phyloP scores from a whole-genome alignment of 352 stramenopile genomes.

The Globisporangium irregulare region DNA sequence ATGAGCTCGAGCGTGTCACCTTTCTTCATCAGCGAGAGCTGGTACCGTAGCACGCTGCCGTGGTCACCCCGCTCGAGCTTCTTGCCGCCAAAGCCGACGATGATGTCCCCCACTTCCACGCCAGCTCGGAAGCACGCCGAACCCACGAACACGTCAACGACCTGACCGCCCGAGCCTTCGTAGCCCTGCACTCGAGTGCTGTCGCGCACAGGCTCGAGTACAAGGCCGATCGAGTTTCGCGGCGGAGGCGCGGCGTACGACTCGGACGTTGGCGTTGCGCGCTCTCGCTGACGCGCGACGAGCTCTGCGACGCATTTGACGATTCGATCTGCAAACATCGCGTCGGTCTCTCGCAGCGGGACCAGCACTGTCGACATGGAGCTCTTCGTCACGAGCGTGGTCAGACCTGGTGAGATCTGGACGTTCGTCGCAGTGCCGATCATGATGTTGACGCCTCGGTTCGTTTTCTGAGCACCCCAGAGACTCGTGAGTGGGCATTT shows the following conservation, averaged over 20 bases:
- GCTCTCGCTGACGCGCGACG: slow-evolving; percentile 40
- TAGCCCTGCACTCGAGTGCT: slow-evolving; percentile 29
- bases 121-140: slow-evolving; percentile 48
- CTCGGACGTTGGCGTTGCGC: slow-evolving; percentile 25
- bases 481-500: slow-evolving; percentile 41
- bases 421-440: slow-evolving; percentile 41
- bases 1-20: slow-evolving; percentile 45
- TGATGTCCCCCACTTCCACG: slow-evolving; percentile 45
- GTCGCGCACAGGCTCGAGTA: slow-evolving; percentile 44
- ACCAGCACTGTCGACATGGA: slow-evolving; percentile 51
- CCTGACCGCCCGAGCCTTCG: slow-evolving; percentile 40
- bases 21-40: slow-evolving; percentile 55
- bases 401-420: slow-evolving; percentile 22
- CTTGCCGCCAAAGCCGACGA: slow-evolving; percentile 47
- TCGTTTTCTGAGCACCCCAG: slow-evolving; percentile 41
- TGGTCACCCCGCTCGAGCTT: slow-evolving; percentile 48
- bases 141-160: slow-evolving; percentile 50
- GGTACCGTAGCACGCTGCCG: slow-evolving; percentile 44
- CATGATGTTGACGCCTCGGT: slow-evolving; percentile 42
- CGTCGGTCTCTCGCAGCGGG: slow-evolving; percentile 37
- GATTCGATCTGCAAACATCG: slow-evolving; percentile 25
- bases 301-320: slow-evolving; percentile 41
- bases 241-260: slow-evolving; percentile 38
- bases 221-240: slow-evolving; percentile 47
- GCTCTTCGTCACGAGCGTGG: slow-evolving; percentile 35